These are phyloP conservation scores for Colletotrichum camelliae DNA, from an alignment of 2,329 filamentous ascomycete genomes.

Conservation along the genomic window DNA sequence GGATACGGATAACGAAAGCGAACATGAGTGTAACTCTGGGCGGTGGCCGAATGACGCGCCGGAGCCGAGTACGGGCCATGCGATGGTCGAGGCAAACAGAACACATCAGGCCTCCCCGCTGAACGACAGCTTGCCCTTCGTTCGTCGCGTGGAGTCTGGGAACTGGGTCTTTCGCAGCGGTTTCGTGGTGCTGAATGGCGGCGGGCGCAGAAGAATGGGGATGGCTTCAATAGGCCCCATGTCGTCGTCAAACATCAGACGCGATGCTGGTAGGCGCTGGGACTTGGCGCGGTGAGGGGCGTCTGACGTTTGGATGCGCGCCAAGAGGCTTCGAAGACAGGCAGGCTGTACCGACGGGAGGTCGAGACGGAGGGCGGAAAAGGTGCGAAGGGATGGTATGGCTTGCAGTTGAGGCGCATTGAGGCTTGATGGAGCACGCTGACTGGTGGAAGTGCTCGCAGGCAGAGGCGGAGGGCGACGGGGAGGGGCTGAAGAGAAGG, in stretches of 20 bases:
- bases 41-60: neutral
- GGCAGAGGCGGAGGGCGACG: neutral
- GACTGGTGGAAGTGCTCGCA: neutral
- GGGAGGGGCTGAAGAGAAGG: neutral
- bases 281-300: conserved; percentile 8
- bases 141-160: neutral
- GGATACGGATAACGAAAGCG: neutral
- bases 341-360: conserved; percentile 9
- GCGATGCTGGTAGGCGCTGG: neutral
- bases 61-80: neutral
- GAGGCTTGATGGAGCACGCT: neutral
- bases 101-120: neutral
- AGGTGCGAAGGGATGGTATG: neutral
- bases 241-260: conserved; percentile 1
- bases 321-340: neutral
- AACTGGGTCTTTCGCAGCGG: neutral
- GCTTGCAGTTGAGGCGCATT: neutral
- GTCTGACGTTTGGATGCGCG: conserved; percentile 2
- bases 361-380: neutral
- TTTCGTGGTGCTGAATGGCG: neutral
- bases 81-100: neutral
- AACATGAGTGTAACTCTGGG: neutral
- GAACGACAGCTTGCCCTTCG: neutral
- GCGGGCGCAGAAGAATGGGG: neutral
- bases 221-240: neutral